These are phyloP conservation scores for Apophysomyces elegans DNA, from an alignment of 371 early-diverging fungal species.

Conservation along the genomic window DNA sequence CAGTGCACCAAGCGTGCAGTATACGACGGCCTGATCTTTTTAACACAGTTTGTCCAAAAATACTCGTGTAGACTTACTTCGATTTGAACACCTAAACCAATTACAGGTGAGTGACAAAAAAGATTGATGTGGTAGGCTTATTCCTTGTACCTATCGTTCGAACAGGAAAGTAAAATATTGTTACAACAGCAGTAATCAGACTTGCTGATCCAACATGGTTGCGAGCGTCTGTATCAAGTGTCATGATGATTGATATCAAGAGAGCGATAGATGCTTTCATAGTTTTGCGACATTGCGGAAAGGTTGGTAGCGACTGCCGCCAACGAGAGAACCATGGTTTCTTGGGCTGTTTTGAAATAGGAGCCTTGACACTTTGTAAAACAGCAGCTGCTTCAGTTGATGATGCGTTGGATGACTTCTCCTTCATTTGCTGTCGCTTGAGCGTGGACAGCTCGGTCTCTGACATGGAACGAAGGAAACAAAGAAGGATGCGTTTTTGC, in stretches of 20 bases:
- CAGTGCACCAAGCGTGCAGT: conserved; percentile 35
- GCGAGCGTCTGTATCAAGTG: conserved; percentile 17
- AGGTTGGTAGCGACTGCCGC: conserved; percentile 23
- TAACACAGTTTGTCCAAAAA: neutral
- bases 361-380: neutral
- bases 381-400: neutral
- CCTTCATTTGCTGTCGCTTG: conserved; percentile 9
- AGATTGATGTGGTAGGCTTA: neutral
- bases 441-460: conserved; percentile 5
- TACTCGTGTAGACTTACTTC: conserved; percentile 13
- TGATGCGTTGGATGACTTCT: neutral
- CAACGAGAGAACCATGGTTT: neutral
- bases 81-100: conserved; percentile 13
- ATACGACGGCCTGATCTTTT: conserved; percentile 30
- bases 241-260: conserved; percentile 31
- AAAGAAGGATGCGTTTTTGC: neutral
- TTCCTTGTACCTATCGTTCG: conserved; percentile 21
- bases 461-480: conserved; percentile 6
- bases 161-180: conserved; percentile 32
- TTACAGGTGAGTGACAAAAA: neutral
- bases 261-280: conserved; percentile 41
- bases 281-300: conserved; percentile 35
- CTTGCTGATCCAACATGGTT: conserved; percentile 19
- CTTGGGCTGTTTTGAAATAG: neutral
- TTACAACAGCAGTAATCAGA: conserved; percentile 19